Evolutionary conservation across 139 green algal genomes (phyloP), one percentile per base, ranked within the genome.

Genomic region (Volvox africanus): DNA sequence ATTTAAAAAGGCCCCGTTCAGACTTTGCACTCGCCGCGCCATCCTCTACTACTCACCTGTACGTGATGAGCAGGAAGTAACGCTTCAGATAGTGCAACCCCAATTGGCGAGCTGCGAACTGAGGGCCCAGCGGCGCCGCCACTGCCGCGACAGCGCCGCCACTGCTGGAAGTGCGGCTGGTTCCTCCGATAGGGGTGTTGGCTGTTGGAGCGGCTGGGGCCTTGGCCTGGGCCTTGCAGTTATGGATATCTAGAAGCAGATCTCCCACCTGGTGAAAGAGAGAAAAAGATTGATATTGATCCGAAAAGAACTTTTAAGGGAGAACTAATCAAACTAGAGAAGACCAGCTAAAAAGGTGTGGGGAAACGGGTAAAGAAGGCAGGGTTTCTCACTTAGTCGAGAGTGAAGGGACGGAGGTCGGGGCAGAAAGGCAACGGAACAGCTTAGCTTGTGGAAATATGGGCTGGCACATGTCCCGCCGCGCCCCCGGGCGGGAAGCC

Each of bases 11-110:
- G 65, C 65, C 21, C 24, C 65, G 65, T 73, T 24, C 65, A 12
- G 65, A 73, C 2, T 24, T 28, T 73, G 24, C 5, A 28, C 62
- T 19, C 62, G 19, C 62, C 19, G 62, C 17, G 62, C 62, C 62
- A 28, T 28, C 65, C 65, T 24, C 6, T 24, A 0, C 14, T 14
- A 26, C 82, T 17, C 87, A 95, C 86, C 94, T 85, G 92, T 97
- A 99, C 18, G 95, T 93, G 76, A 99, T 97, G 44, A 98, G 94
- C 89, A 96, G 96, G 89, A 98, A 98, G 92, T 99, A 99, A 87
- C 97, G 93, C 93, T 98, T 95, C 37, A 99, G 95, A 95, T 99
- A 99, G 93, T 99, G 97, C 89, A 98, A 91, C 19, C 97, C 97
- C 61, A 99, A 94, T 61, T 97, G 93, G 26, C 96, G 93, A 0